phyloP scores from a whole-genome alignment of 2,329 filamentous ascomycete species.

The Aspergillus japonicus region DNA sequence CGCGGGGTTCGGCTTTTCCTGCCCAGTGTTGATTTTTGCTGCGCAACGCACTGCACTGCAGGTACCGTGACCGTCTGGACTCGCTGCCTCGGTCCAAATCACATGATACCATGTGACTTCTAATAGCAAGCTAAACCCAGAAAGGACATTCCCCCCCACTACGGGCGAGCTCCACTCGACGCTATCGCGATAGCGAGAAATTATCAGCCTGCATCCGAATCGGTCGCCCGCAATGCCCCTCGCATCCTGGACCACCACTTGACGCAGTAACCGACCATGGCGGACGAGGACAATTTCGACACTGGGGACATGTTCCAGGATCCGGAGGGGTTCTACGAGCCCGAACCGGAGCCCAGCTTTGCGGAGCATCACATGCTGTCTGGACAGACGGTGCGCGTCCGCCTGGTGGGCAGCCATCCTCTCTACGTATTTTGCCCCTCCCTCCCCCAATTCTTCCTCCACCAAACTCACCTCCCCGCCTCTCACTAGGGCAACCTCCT shows the following conservation, averaged over 20 bases:
- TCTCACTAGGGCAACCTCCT: slow-evolving; percentile 68
- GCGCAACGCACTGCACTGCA: neutral
- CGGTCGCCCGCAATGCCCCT: neutral
- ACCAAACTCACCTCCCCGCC: too few relatives aligned
- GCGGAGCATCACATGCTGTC: slow-evolving; percentile 68
- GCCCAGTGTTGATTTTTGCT: too few relatives aligned
- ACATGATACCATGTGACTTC: slow-evolving; percentile 15
- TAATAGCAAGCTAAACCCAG: slow-evolving; percentile 2
- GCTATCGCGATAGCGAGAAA: slow-evolving; percentile 10
- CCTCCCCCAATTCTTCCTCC: neutral
- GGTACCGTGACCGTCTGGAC: slow-evolving; percentile 9
- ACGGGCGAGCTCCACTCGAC: slow-evolving; percentile 1
- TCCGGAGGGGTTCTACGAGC: slow-evolving; percentile 75
- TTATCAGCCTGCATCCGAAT: neutral
- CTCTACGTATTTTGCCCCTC: slow-evolving; percentile 63
- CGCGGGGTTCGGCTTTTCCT: neutral
- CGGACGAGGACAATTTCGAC: slow-evolving; percentile 35
- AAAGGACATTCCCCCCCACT: slow-evolving; percentile 6
- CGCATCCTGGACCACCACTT: neutral
- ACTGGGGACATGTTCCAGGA: slow-evolving; percentile 68
- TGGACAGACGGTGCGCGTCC: slow-evolving; percentile 65
- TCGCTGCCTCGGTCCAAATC: neutral
- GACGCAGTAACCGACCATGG: slow-evolving; percentile 19
- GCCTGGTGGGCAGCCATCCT: slow-evolving; percentile 82
- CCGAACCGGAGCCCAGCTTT: slow-evolving; percentile 72